Evolutionary conservation across 1,284 basidiomycete species (phyloP), one percentile per base, ranked within the genome.

Genomic region (Malassezia obtusa): DNA sequence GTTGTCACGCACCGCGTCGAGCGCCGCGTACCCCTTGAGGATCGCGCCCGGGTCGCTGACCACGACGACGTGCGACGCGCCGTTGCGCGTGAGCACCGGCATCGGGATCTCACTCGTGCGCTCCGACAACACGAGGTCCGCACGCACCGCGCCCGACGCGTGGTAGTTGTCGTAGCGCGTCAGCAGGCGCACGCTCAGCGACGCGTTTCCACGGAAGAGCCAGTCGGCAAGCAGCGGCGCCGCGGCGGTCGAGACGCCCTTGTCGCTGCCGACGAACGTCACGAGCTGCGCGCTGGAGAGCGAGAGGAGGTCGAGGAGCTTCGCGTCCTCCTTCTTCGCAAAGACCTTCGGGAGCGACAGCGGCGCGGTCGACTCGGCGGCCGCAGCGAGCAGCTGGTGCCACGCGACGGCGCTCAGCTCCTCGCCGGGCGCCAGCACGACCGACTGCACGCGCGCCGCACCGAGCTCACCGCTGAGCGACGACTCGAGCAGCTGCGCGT

Each of bases 81-180:
- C 61, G 35, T 59, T 57, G 45, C 65, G 60, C 40, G 63, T 60
- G 8, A 61, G 62, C 12, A 73, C 57, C 9, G 61, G 57, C 30
- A 71, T 58, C 14, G 70, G 70, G 21, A 65, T 58, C 15, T 64
- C 62, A 19, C 56, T 59, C 28, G 60, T 54, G 12, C 62, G 62
- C 39, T 59, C 57, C 19, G 62, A 57, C 17, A 65, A 26, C 43
- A 72, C 57, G 31, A 73, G 43, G 54, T 73, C 71, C 39, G 63
- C 58, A 32, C 71, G 65, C 17, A 71, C 59, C 15, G 68, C 57
- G 30, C 69, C 69, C 31, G 62, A 57, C 2, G 63, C 64, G 40
- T 60, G 63, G 47, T 62, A 73, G 58, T 71, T 72, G 61, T 73
- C 71, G 62, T 51, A 69, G 50, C 71, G 68, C 39, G 67, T 58